phyloP scores from a whole-genome alignment of 306 rosid species.

The Spatholobus suberectus region DNA sequence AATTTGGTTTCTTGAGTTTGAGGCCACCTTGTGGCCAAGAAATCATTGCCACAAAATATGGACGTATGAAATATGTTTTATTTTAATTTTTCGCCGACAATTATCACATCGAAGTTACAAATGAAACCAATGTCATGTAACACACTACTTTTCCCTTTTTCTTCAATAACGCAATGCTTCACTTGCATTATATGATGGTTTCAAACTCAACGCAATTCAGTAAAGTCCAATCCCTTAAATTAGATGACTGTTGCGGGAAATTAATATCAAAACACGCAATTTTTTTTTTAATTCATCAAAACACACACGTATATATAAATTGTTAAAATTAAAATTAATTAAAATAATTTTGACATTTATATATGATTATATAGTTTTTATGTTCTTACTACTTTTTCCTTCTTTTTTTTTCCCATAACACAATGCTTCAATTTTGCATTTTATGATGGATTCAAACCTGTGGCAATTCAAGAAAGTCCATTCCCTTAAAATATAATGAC shows the following conservation, averaged over 20 bases:
- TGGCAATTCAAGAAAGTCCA: not conserved
- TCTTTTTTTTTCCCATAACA: not conserved
- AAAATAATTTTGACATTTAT: not conserved
- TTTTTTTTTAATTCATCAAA: no score
- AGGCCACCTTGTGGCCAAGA: conserved; percentile 2
- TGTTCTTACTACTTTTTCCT: not conserved
- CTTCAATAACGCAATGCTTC: not conserved
- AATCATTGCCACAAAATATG: conserved; percentile 26
- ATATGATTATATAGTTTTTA: not conserved
- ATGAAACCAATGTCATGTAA: not conserved
- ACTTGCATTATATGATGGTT: not conserved
- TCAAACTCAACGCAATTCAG: no score
- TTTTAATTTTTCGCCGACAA: conserved; percentile 20
- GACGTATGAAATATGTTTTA: not conserved
- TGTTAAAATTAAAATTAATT: no score
- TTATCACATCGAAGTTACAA: not conserved
- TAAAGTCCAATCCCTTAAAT: no score
- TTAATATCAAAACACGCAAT: not conserved
- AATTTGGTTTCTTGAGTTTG: not conserved
- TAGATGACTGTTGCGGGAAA: no score
- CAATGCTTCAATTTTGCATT: not conserved
- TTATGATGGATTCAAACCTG: not conserved
- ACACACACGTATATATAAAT: no score
- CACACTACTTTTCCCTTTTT: not conserved
- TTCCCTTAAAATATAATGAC: not conserved